Evolutionary conservation across 2,329 filamentous ascomycete genomes (phyloP), one percentile per base, ranked within the genome.

Genomic region (Curvularia sp.): DNA sequence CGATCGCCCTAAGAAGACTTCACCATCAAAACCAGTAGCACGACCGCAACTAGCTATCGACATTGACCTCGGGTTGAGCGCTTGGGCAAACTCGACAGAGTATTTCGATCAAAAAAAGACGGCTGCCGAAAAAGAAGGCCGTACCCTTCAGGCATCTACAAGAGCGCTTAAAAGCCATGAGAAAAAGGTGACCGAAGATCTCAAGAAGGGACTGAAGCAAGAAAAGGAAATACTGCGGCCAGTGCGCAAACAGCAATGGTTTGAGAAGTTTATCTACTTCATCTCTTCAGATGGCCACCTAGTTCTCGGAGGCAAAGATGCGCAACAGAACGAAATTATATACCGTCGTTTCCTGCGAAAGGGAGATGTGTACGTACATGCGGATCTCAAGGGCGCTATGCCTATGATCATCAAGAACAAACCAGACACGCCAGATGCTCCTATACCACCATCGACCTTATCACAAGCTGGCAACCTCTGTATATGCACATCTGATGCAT

Each of bases 241-340:
- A 0, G 89, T 97, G 8, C 86, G 95, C 55, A 90, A 88, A 70
- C 89, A 89, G 65, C 86, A 93, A 69, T 99, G 95, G 95, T 99
- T 97, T 67, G 95, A 99, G 72, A 99, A 99, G 77, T 99, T 97
- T 70, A 82, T 88, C 27, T 98, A 92, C 84, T 99, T 99, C 79
- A 86, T 98, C 67, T 97, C 93, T 0, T 96, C 93, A 0, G 95
- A 99, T 72, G 93, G 94, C 4, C 97, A 98, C 74, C 84, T 99
- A 5, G 91, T 98, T 0, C 84, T 99, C 15, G 94, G 88, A 43
- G 94, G 93, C 15, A 92, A 92, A 61, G 95, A 99, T 79, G 85
- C 88, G 1, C 89, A 92, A 68, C 95, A 99, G 74, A 93, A 90
- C 69, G 95, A 99, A 75, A 89, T 93, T 39, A 81, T 99, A n/a